Evolutionary conservation across 345 rosid species (phyloP).

Genomic region (Nasturtium officinale): DNA sequence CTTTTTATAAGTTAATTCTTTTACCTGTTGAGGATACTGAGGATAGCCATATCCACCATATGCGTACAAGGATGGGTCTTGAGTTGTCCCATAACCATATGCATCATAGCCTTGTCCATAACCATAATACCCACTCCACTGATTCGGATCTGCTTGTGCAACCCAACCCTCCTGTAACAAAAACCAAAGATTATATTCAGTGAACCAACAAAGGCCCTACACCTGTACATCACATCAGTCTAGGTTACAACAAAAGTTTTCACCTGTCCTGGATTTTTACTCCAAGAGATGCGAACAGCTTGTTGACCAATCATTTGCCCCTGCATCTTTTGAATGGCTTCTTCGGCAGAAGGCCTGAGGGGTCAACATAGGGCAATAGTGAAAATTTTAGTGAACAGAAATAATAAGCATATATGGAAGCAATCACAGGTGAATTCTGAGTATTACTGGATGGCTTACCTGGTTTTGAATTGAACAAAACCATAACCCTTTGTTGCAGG

Average conservation of each 20-base stretch:
- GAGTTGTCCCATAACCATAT: slow-evolving; percentile 76
- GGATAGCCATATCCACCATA: slow-evolving; percentile 90
- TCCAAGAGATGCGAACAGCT: slow-evolving; percentile 79
- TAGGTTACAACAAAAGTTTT: slow-evolving; percentile 3
- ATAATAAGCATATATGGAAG: slow-evolving; percentile 12
- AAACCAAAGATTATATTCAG: slow-evolving; percentile 29
- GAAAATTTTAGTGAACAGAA: slow-evolving; percentile 2
- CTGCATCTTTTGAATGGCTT: slow-evolving; percentile 87
- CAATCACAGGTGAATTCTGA: neutral
- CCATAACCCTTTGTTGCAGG: slow-evolving; percentile 91
- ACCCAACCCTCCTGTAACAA: slow-evolving; percentile 69
- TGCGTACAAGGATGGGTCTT: slow-evolving; percentile 86
- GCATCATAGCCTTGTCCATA: slow-evolving; percentile 96
- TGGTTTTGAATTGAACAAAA: slow-evolving; percentile 73
- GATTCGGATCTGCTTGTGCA: slow-evolving; percentile 83
- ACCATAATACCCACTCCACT: slow-evolving; percentile 89
- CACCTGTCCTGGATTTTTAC: slow-evolving; percentile 81
- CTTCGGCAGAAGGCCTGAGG: slow-evolving; percentile 89
- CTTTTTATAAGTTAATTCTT: neutral
- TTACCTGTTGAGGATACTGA: slow-evolving; percentile 86
- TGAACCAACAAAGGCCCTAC: neutral
- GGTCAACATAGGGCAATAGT: neutral
- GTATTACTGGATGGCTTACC: slow-evolving; percentile 47
- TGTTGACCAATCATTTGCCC: slow-evolving; percentile 93
- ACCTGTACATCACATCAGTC: slow-evolving; percentile 10